Base-by-base conservation (phyloP, 768 basidiomycete species). In the Lentinula edodes region DNA sequence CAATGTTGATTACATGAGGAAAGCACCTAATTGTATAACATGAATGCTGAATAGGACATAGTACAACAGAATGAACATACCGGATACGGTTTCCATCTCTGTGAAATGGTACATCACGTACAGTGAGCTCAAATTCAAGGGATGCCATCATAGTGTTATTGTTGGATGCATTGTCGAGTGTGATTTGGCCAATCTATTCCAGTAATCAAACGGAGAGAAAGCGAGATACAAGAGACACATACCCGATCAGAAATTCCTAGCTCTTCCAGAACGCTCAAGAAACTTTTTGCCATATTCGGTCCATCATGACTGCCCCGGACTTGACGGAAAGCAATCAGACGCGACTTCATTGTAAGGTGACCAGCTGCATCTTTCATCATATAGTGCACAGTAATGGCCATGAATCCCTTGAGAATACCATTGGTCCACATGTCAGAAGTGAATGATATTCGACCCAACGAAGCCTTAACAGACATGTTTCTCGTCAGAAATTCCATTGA, bases 361-460 rank as follows among this genome's bases (percentile, higher is more conserved):
- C 0, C 52, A 63, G 10, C 72, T 38, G n/a, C 23, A 48, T 69
- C 66, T 1, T 57, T 61, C 3, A 52, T 50, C 4, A 64, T 64
- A 42, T 57, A 78, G 66, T 78, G 74, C 0, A 66, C 69, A 0
- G 73, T 75, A 0, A 78, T 52, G 0, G 71, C 76, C 62, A 78
- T 66, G 54, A 66, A 74, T 13, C 70, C 60, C 3, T 34, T 18
- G n/a, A 72, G 70, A 42, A 67, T 63, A 1, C 57, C 46, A 45
- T 72, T 65, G n/a, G 61, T 67, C 77, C 77, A 79, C 3, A 76
- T 28, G 3, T 28, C 28, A 2, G 3, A 28, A 28, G 28, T 28
- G 28, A 28, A 28, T 28, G 28, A 28, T 62, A 54, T 78, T 6
- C 68, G 68, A 0, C 75, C 72, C 15, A 68, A 28, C 7, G 73